Base-by-base conservation (phyloP, 331 rosid genomes). In the Cydonia oblonga region DNA sequence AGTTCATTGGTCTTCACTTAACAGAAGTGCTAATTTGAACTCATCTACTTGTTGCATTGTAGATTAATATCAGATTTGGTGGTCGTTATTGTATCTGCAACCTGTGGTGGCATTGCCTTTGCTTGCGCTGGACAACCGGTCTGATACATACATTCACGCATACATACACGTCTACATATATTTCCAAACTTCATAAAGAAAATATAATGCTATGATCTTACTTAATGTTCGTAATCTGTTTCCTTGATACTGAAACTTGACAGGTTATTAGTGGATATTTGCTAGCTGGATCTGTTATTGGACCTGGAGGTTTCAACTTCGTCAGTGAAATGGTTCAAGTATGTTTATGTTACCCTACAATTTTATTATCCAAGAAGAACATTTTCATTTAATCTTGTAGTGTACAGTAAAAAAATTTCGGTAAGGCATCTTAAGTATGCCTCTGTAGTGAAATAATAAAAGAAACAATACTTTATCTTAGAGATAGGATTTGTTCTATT, bases 41-140 rank as follows among this genome's bases (percentile, higher is more conserved):
- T 73, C 71, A 63, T 66, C 66, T 70, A 69, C 73, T 65, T 74
- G 58, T 74, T 87, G 63, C 68, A 69, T 72, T 86, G 81, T 79
- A 93, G 98, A 81, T 86, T 93, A 87, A 93, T 93, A 81, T 93
- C 98, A 73, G 98, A 93, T 83, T 81, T 93, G 82, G 97, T 91
- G 56, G 90, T 93, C 58, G 96, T 96, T 71, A 91, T 93, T 76
- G 98, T 93, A 70, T 91, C 91, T 57, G 98, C 98, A 80, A 91
- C 98, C 66, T 93, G 98, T 79, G 98, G 98, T 18, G 98, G 98
- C 25, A 89, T 91, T 79, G 97, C 98, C 68, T 93, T 93, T 81
- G 98, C 98, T 76, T 89, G 96, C 81, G 97, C 97, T 77, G 98
- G 98, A 85, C 98, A 93, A 82, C 98, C 98, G 85, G 98, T 93